Percentiles rank a stretch among this genome's conserved stretches.
phyloP scores from a whole-genome alignment of 139 green algal genomes.

The Volvox africanus region DNA sequence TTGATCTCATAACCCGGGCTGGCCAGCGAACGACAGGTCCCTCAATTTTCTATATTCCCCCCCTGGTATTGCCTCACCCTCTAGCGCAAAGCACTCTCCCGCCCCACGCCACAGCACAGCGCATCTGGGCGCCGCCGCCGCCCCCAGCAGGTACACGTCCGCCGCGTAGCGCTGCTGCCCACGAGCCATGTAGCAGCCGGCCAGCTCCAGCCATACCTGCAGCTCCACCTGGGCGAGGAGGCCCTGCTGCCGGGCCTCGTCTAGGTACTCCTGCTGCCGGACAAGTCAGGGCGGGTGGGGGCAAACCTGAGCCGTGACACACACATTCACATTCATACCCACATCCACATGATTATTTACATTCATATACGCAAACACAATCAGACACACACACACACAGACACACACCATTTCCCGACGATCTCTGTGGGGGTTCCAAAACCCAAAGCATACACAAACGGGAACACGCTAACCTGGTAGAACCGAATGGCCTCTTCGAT shows the following conservation, averaged over 20 bases:
- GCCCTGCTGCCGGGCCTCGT: not conserved
- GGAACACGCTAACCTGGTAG: constrained; percentile 18
- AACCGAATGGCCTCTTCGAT: constrained; percentile 33
- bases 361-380: too few species aligned
- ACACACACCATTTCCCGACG: too few species aligned
- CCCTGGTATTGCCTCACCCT: not conserved
- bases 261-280: constrained; percentile 30
- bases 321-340: too few species aligned
- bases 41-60: too few species aligned
- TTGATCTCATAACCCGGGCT: too few species aligned
- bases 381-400: too few species aligned
- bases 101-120: constrained; percentile 40
- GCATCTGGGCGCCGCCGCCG: not conserved
- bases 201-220: constrained; percentile 37
- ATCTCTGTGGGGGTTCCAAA: too few species aligned
- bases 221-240: constrained; percentile 3
- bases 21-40: too few species aligned
- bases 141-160: constrained; percentile 37
- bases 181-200: constrained; percentile 8
- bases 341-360: too few species aligned
- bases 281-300: too few species aligned
- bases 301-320: too few species aligned
- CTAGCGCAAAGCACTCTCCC: not conserved
- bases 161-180: constrained; percentile 13
- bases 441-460: too few species aligned